These are phyloP conservation scores for Monotropa hypopitys DNA, from an alignment of 179 eudicot genomes.

Conservation along the genomic window DNA sequence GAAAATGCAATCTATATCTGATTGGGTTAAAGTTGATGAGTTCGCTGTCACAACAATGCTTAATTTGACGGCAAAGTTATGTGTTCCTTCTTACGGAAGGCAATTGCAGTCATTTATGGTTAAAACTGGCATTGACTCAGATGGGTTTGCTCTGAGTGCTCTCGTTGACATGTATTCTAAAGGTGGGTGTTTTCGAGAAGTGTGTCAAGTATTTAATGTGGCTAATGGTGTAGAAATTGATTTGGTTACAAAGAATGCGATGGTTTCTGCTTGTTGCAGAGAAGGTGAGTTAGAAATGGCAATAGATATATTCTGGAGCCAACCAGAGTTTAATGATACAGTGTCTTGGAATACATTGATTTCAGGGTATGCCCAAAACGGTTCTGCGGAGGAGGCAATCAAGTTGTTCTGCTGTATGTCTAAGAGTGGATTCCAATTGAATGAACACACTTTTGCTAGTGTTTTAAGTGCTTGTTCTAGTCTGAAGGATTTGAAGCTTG, in stretches of 20 bases:
- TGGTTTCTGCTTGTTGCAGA: slow-evolving; percentile 79
- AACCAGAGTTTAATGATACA: slow-evolving; percentile 47
- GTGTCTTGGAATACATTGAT: slow-evolving; percentile 85
- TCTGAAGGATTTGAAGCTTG: slow-evolving; percentile 39
- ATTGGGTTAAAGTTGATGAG: slow-evolving; percentile 39
- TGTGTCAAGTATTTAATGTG: slow-evolving; percentile 30
- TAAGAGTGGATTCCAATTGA: slow-evolving; percentile 29
- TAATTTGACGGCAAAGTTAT: slow-evolving; percentile 45
- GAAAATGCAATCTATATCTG: slow-evolving; percentile 31
- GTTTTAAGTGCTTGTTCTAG: slow-evolving; percentile 54
- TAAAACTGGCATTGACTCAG: slow-evolving; percentile 42
- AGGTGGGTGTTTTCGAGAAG: slow-evolving; percentile 54
- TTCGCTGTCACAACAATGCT: slow-evolving; percentile 63
- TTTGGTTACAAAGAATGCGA: slow-evolving; percentile 71
- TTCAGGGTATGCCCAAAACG: slow-evolving; percentile 62
- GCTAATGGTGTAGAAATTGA: slow-evolving; percentile 24
- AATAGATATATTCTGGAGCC: slow-evolving; percentile 33
- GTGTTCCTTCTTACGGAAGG: slow-evolving; percentile 27
- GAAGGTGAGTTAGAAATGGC: slow-evolving; percentile 59
- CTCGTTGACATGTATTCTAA: slow-evolving; percentile 83
- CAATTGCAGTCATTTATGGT: slow-evolving; percentile 70
- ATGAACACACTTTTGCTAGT: slow-evolving; percentile 67
- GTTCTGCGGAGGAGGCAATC: slow-evolving; percentile 38
- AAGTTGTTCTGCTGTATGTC: slow-evolving; percentile 41
- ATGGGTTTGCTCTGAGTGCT: slow-evolving; percentile 51